These are phyloP conservation scores for Myochromella boudieri DNA, from an alignment of 768 basidiomycete genomes.

Conservation along the genomic window DNA sequence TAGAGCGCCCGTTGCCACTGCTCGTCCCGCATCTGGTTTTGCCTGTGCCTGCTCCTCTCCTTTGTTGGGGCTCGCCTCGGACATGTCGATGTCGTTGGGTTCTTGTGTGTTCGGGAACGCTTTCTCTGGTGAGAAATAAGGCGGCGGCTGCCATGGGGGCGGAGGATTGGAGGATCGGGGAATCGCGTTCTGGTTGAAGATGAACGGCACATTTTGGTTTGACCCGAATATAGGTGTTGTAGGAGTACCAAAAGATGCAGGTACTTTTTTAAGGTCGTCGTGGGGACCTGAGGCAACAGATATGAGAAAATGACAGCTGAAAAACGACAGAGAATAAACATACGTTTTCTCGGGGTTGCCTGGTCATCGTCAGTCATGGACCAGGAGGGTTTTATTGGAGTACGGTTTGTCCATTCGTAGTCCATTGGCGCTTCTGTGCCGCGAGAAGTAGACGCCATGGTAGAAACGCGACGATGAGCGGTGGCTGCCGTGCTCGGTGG, in stretches of 20 bases:
- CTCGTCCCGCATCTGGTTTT: conserved; percentile 37
- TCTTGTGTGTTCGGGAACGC: conserved; percentile 56
- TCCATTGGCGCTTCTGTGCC: conserved; percentile 84
- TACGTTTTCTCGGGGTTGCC: conserved; percentile 71
- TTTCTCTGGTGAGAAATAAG: conserved; percentile 57
- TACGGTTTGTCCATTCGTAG: conserved; percentile 79
- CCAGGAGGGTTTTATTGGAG: conserved; percentile 60
- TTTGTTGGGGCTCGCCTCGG: conserved; percentile 63
- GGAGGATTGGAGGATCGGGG: conserved; percentile 50
- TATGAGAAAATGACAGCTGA: conserved; percentile 2
- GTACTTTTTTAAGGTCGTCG: conserved; percentile 42
- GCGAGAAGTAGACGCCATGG: conserved; percentile 42
- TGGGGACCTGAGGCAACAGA: conserved; percentile 33
- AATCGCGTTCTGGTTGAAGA: conserved; percentile 48
- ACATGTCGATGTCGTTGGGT: conserved; percentile 72
- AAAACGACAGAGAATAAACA: conserved; percentile 22
- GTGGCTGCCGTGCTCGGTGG: not conserved
- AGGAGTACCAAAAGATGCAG: conserved; percentile 34
- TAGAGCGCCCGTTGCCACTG: conserved; percentile 64
- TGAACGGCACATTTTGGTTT: conserved; percentile 70
- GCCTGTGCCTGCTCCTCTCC: conserved; percentile 33
- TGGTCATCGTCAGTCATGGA: conserved; percentile 41
- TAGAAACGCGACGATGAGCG: conserved; percentile 12
- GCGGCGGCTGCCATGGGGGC: conserved; percentile 69
- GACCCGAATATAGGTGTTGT: conserved; percentile 59